Evolutionary conservation across 1,284 basidiomycete species (phyloP), one percentile per base, ranked within the genome.

Genomic region (Trichosporon ovoides): DNA sequence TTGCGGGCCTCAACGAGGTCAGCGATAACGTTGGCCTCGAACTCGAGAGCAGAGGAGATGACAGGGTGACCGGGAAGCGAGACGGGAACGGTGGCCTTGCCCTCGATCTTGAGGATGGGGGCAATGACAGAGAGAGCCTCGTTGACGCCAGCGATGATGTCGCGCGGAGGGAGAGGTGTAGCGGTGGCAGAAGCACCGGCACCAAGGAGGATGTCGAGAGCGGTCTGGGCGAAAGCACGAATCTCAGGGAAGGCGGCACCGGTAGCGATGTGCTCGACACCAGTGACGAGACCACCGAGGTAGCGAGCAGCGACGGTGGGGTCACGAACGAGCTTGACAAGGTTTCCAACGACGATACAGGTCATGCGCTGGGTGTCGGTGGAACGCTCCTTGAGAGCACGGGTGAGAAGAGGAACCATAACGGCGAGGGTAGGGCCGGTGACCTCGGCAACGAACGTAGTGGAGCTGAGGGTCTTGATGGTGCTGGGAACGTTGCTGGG

Each of bases 391-490:
- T 95, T 95, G 66, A 98, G 81, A 7, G 92, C 95, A 72, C 96
- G 91, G 55, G 86, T 83, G 55, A 98, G 82, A 38, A 98, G 84
- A 6, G 95, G 95, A 2, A 96, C 93, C 66, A 98, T 86, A 67
- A 98, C 92, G 22, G 96, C 95, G 38, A 98, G 84, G 14, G 95
- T 93, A 14, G 95, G 95, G 1, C 91, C 88, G 35, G 89, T 97
- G 67, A 98, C 93, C 79, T 98, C 95, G 56, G 93, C 91, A 60
- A 98, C 96, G 69, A 97, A 98, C 14, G 95, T 98, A 38, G 91
- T 94, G 58, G 73, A 74, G 7, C 92, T 94, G 11, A 98, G 83
- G 51, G 91, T 86, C 81, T 98, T 98, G 84, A 98, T 94, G 70
- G 93, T 96, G 38, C 87, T 87, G 10, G 93, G 85, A 18, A 98